Conservation (phyloP, 148 eudicot genomes). For the Gaultheria prostrata region DNA sequence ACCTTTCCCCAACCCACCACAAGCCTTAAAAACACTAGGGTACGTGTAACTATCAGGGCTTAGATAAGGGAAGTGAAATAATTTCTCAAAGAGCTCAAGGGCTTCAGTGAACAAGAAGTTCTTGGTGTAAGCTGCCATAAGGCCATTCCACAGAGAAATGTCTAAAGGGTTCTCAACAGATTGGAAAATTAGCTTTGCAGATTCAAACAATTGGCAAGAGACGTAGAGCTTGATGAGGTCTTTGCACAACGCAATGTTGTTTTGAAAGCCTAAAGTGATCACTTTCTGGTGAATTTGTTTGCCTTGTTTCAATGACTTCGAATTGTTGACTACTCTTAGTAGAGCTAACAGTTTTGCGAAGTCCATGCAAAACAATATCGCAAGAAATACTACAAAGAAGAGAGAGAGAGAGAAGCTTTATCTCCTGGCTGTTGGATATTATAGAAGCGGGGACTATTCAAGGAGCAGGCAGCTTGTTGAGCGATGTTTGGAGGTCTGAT, state of each 20-base stretch:
- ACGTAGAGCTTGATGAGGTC: constrained; percentile 29
- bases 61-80: constrained; percentile 19
- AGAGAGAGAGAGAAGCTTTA: constrained; percentile 23
- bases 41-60: constrained; percentile 29
- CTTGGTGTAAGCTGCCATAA: constrained; percentile 27
- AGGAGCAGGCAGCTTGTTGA: constrained; percentile 52
- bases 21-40: constrained; percentile 37
- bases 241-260: constrained; percentile 22
- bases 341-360: constrained; percentile 15
- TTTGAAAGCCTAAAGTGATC: constrained; percentile 25
- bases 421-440: constrained; percentile 57
- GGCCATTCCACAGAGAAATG: constrained; percentile 30
- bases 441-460: constrained; percentile 48
- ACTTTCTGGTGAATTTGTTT: constrained; percentile 30
- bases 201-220: constrained; percentile 21
- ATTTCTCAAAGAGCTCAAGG: constrained; percentile 22
- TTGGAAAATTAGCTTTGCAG: constrained; percentile 22
- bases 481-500: constrained; percentile 50
- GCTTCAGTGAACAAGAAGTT: constrained; percentile 29
- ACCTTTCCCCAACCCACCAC: constrained; percentile 27
- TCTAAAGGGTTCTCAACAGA: constrained; percentile 18
- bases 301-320: constrained; percentile 23
- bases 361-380: constrained; percentile 17
- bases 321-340: constrained; percentile 15
- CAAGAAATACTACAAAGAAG: neutral